Conservation (phyloP, 169 alveolate species). For the Theileria luwenshuni region DNA sequence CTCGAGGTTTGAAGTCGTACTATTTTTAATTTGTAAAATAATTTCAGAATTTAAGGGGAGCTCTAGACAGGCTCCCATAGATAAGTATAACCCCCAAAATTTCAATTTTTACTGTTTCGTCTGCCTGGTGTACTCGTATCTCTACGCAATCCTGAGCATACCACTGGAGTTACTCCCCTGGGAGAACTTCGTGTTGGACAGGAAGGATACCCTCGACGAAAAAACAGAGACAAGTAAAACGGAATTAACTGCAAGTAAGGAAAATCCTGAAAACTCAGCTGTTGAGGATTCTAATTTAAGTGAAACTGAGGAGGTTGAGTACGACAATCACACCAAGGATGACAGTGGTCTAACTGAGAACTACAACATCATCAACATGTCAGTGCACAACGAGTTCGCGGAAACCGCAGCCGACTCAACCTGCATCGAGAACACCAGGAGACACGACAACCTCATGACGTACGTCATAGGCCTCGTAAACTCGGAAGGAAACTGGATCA, state of each 20-base stretch:
- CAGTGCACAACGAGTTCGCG: conserved; percentile 55
- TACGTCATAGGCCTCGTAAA: conserved; percentile 50
- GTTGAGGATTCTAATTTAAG: neutral
- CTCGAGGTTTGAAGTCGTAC: conserved; percentile 35
- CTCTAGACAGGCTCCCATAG: conserved; percentile 17
- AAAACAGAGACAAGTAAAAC: neutral
- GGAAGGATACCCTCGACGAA: neutral
- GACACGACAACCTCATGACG: conserved; percentile 62
- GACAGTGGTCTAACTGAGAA: neutral
- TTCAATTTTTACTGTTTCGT: conserved; percentile 50
- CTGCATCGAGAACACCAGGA: conserved; percentile 62
- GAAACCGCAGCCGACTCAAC: conserved; percentile 70
- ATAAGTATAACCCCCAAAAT: neutral
- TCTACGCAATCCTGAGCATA: conserved; percentile 53
- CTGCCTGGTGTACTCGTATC: conserved; percentile 56
- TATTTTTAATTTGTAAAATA: conserved; percentile 51
- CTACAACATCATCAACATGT: conserved; percentile 19
- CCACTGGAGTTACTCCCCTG: conserved; percentile 56
- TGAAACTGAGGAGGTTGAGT: neutral
- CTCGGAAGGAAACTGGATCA: conserved; percentile 62
- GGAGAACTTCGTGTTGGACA: conserved; percentile 30
- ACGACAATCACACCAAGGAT: neutral
- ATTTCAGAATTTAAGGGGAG: conserved; percentile 19
- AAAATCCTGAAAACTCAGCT: neutral
- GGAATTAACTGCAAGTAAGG: neutral